Evolutionary conservation across 1,139 yeast species (phyloP), one percentile per base, ranked within the genome.

Genomic region (Yamadazyma songkhlaensis): DNA sequence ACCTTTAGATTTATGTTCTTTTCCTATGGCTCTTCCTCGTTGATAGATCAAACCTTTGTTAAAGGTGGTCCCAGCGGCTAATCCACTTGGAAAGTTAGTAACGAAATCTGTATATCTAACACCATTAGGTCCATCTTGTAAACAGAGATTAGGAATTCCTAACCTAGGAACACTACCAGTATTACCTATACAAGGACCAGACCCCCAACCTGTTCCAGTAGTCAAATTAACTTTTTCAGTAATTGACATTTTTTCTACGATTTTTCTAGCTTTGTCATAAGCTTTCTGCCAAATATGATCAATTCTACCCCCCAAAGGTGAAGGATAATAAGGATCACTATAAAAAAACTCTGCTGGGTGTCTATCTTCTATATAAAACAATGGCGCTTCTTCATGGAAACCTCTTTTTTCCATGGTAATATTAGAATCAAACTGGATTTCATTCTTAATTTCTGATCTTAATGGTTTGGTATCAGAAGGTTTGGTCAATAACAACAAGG

Each of bases 51-150:
- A 65, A 4, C 65, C 75, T 46, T 64, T 71, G 49, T 79, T 79
- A 52, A 78, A 80, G 2, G 84, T 74, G 8, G 81, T 60, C 2
- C 79, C 86, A 2, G 79, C 62, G 3, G 84, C 79, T 35, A 79
- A 51, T 1, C 81, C 85, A 1, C 81, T 70, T 0, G 85, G 84
- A 45, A 72, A 79, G 37, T 71, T 72, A 2, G 83, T 74, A 20
- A 72, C 73, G 46, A 73, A 71, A 51, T 79, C 84, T 3, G 84
- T 72, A 41, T 67, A 67, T 42, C 84, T 62, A 20, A 80, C 78
- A 8, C 86, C 86, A 42, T 75, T 69, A 2, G 84, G 83, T 3
- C 84, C 84, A 59, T 81, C 85, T 49, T 79, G 85, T 23, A 79
- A 61, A 48, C 85, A 79, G 10, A 80, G 54, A n/a, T 74, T 67